A percentile compares a stretch with the other conserved stretches of the same genome.
Conservation (phyloP, 441 rosid genomes). For the Bruguiera hainesii region DNA sequence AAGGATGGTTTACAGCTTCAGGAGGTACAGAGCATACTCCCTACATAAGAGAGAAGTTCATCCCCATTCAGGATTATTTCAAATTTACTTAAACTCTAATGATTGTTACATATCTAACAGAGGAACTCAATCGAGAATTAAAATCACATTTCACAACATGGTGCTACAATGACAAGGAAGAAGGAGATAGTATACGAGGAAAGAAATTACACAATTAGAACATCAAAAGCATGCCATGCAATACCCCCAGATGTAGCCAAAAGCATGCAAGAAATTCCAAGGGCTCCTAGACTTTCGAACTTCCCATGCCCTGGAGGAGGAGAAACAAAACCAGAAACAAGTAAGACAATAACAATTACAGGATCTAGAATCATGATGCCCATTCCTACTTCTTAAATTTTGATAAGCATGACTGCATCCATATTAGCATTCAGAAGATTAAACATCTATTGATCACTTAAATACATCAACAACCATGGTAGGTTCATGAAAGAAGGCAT, state of each 20-base stretch:
- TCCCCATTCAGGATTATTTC: neutral
- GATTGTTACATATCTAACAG: too few species aligned
- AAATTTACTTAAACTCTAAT: neutral
- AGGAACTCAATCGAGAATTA: neutral
- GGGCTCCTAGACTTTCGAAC: conserved; percentile 91
- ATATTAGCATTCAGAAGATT: too few species aligned
- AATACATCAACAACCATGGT: neutral
- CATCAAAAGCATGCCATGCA: conserved; percentile 80
- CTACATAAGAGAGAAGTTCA: conserved; percentile 35
- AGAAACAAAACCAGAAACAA: conserved; percentile 9
- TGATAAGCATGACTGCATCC: too few species aligned
- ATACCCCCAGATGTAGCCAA: conserved; percentile 86
- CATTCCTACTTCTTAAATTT: too few species aligned
- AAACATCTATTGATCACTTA: neutral
- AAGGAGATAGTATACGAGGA: conserved; percentile 10
- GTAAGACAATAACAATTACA: neutral
- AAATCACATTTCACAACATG: neutral
- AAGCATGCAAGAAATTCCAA: conserved; percentile 91
- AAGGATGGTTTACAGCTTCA: conserved; percentile 39
- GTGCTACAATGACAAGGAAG: conserved; percentile 3
- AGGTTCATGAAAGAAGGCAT: neutral
- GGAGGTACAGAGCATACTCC: conserved; percentile 50
- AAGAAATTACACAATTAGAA: conserved; percentile 51
- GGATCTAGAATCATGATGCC: neutral
- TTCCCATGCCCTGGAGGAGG: conserved; percentile 75